Evolutionary conservation across 2,329 filamentous ascomycete genomes (phyloP).

Genomic region (Exserohilum turcica): DNA sequence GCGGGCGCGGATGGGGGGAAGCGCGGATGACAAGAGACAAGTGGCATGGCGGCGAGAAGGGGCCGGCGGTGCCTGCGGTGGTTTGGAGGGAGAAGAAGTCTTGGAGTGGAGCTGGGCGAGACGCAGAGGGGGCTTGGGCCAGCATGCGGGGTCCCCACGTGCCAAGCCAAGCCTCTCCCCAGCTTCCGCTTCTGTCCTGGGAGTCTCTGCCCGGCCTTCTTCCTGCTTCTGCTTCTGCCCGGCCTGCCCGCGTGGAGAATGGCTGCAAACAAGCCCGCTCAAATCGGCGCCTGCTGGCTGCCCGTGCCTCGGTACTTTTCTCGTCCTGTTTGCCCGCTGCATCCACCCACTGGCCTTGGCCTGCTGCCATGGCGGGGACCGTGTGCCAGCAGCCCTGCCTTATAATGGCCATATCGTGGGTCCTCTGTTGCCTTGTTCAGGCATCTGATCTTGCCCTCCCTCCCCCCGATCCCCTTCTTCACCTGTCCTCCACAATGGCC

Average conservation of each 20-base stretch:
- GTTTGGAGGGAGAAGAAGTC: too few species aligned
- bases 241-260: not conserved
- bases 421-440: not conserved
- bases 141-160: slow-evolving; percentile 37
- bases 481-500: slow-evolving; percentile 8
- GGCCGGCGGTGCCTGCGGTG: slow-evolving; percentile 17
- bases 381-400: not conserved
- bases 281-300: slow-evolving; percentile 10
- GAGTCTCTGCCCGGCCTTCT: slow-evolving; percentile 11
- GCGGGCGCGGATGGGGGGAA: slow-evolving; percentile 8
- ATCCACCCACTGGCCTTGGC: slow-evolving; percentile 6
- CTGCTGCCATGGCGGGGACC: slow-evolving; percentile 14
- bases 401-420: slow-evolving; percentile 12
- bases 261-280: slow-evolving; percentile 2
- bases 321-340: slow-evolving; percentile 1
- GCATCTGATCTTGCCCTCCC: slow-evolving; percentile 4
- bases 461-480: not conserved
- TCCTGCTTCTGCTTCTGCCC: slow-evolving; percentile 2
- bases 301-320: slow-evolving; percentile 35
- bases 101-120: slow-evolving; percentile 15
- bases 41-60: slow-evolving; percentile 4
- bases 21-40: slow-evolving; percentile 15
- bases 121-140: slow-evolving; percentile 14
- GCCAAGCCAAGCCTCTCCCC: slow-evolving; percentile 37
- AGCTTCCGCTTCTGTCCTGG: slow-evolving; percentile 20